These are phyloP conservation scores for Pseudogymnoascus sp. DNA, from an alignment of 2,329 filamentous ascomycete species.

Conservation along the genomic window DNA sequence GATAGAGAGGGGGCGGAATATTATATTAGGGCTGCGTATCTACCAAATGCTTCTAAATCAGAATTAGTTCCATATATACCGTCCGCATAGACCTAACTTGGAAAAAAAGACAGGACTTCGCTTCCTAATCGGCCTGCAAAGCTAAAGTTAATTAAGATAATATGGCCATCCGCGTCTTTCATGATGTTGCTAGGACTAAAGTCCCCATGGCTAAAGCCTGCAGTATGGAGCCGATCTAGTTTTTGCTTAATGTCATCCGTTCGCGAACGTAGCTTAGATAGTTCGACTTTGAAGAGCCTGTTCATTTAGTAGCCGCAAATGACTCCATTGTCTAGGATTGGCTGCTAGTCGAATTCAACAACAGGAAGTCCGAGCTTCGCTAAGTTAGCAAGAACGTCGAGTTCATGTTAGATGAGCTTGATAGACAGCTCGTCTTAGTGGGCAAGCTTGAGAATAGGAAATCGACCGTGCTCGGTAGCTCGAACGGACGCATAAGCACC, in stretches of 20 bases:
- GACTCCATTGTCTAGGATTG: slow-evolving; percentile 13
- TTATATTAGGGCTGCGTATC: too few relatives aligned
- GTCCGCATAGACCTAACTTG: too few relatives aligned
- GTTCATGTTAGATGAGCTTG: slow-evolving; percentile 15
- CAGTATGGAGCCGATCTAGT: slow-evolving; percentile 13
- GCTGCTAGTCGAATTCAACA: slow-evolving; percentile 14
- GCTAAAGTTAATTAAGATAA: too few relatives aligned
- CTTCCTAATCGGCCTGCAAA: too few relatives aligned
- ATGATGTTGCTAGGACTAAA: slow-evolving; percentile 10
- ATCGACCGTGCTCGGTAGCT: slow-evolving; percentile 13
- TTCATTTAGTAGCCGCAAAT: slow-evolving; percentile 15
- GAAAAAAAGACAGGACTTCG: too few relatives aligned
- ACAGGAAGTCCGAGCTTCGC: slow-evolving; percentile 13
- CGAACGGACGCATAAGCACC: slow-evolving; percentile 15
- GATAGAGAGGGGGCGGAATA: too few relatives aligned
- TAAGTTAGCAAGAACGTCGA: slow-evolving; percentile 12
- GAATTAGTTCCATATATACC: too few relatives aligned
- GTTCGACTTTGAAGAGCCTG: slow-evolving; percentile 14
- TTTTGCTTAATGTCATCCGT: slow-evolving; percentile 12
- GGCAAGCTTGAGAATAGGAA: slow-evolving; percentile 17
- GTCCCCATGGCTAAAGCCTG: slow-evolving; percentile 14
- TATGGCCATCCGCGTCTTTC: too few relatives aligned
- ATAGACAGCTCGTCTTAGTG: slow-evolving; percentile 14
- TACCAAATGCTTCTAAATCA: too few relatives aligned
- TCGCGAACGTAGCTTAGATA: slow-evolving; percentile 13